A percentile compares a stretch with the other conserved stretches of the same genome.
Conservation (phyloP, 805 yeast species). For the Lachancea kluyveri region DNA sequence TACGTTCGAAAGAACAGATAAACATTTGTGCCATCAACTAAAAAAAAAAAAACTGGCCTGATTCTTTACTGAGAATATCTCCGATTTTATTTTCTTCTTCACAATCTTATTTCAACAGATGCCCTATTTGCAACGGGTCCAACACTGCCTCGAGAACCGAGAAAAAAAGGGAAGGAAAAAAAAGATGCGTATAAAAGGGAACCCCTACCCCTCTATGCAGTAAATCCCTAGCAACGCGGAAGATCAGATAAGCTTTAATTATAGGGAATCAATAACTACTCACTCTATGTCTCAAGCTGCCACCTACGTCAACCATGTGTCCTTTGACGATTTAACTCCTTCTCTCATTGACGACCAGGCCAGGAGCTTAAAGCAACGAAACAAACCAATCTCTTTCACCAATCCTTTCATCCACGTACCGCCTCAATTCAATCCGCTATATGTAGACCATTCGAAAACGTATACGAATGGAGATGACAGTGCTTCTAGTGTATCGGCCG, state of each 20-base stretch:
- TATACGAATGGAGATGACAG: too few species aligned
- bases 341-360: slow-evolving; percentile 25
- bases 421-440: slow-evolving; percentile 27
- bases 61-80: too few species aligned
- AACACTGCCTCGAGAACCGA: not conserved
- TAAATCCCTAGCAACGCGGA: too few species aligned
- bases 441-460: slow-evolving; percentile 5
- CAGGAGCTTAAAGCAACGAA: slow-evolving; percentile 14
- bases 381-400: slow-evolving; percentile 17
- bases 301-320: slow-evolving; percentile 23
- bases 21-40: too few species aligned
- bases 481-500: not conserved
- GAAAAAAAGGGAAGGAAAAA: not conserved
- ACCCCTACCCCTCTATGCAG: not conserved
- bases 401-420: slow-evolving; percentile 27
- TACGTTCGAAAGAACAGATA: too few species aligned
- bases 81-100: too few species aligned
- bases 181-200: not conserved
- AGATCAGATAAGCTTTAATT: too few species aligned
- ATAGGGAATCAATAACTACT: too few species aligned
- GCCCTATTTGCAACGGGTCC: not conserved
- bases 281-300: not conserved
- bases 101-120: too few species aligned
- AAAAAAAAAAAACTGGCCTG: too few species aligned
- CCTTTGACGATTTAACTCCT: slow-evolving; percentile 30